These are phyloP conservation scores for Podospora australis DNA, from an alignment of 495 filamentous ascomycete species.

Conservation along the genomic window DNA sequence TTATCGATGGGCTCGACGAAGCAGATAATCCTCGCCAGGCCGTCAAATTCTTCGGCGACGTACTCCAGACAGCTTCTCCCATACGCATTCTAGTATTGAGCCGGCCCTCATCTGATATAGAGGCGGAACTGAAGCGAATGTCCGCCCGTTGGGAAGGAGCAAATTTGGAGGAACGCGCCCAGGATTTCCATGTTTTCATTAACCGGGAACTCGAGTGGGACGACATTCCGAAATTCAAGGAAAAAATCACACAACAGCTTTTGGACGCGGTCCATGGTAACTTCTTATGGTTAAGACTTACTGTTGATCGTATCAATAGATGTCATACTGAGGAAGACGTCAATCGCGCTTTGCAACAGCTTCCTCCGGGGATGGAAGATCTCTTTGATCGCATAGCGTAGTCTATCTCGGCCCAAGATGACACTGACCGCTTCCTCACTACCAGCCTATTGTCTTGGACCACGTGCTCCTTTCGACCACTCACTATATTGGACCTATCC, in stretches of 20 bases:
- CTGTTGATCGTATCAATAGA: background rate
- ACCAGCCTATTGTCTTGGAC: background rate
- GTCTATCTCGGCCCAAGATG: background rate
- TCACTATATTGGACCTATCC: background rate
- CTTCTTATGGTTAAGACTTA: background rate
- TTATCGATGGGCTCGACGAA: slow-evolving; percentile 35
- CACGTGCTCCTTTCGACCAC: background rate
- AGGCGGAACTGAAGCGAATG: too few species aligned
- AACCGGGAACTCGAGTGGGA: too few species aligned
- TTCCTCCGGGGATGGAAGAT: background rate
- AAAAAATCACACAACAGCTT: background rate
- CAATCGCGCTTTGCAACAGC: background rate
- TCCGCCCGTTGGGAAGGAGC: too few species aligned
- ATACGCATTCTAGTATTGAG: background rate
- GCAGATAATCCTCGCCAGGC: slow-evolving; percentile 10
- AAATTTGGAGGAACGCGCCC: too few species aligned
- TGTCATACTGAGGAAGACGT: background rate
- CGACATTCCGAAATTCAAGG: too few species aligned
- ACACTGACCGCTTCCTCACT: too few species aligned
- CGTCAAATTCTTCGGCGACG: background rate
- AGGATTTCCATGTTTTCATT: too few species aligned
- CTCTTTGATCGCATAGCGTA: background rate
- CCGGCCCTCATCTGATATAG: background rate
- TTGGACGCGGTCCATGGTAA: background rate
- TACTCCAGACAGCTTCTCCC: background rate